Conservation (phyloP, 2,329 filamentous ascomycete species). For the Ophiostoma ips region DNA sequence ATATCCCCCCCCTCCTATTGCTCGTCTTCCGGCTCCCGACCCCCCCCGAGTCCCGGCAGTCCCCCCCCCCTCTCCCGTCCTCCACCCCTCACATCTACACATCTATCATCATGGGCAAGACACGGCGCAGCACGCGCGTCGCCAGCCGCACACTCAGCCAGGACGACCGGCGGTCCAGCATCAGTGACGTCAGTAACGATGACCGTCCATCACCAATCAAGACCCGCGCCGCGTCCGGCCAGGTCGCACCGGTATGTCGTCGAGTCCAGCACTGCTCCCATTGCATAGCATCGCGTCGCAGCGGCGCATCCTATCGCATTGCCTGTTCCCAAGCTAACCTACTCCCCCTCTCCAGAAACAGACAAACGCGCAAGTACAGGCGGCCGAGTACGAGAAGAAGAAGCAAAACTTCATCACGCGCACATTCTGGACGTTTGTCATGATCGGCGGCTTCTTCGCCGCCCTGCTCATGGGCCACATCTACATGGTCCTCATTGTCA, state of each 20-base stretch:
- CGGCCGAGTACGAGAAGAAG: conserved; percentile 86
- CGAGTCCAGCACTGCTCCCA: not conserved
- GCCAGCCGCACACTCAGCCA: conserved; percentile 37
- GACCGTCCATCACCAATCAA: conserved; percentile 13
- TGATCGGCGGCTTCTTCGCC: conserved; percentile 87
- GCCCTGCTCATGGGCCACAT: conserved; percentile 93
- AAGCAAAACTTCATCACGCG: conserved; percentile 95
- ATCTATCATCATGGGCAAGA: conserved; percentile 17
- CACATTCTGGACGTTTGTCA: conserved; percentile 95
- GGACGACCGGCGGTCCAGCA: conserved; percentile 49
- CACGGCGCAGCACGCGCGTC: conserved; percentile 41
- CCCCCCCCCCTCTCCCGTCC: not conserved
- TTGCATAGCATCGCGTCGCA: not conserved
- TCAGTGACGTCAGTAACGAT: conserved; percentile 41
- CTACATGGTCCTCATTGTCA: conserved; percentile 89
- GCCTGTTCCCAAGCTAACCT: not conserved
- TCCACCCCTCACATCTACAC: not conserved
- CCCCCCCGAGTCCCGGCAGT: not conserved
- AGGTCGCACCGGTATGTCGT: conserved; percentile 12
- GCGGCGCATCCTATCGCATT: conserved; percentile 1
- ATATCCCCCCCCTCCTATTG: too few species aligned
- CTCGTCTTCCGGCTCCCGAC: not conserved
- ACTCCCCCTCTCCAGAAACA: conserved; percentile 20
- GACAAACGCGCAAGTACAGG: conserved; percentile 26
- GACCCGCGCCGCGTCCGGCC: conserved; percentile 18